Base-by-base conservation (phyloP, 1,284 basidiomycete genomes). In the Leccinum glutinopallens region DNA sequence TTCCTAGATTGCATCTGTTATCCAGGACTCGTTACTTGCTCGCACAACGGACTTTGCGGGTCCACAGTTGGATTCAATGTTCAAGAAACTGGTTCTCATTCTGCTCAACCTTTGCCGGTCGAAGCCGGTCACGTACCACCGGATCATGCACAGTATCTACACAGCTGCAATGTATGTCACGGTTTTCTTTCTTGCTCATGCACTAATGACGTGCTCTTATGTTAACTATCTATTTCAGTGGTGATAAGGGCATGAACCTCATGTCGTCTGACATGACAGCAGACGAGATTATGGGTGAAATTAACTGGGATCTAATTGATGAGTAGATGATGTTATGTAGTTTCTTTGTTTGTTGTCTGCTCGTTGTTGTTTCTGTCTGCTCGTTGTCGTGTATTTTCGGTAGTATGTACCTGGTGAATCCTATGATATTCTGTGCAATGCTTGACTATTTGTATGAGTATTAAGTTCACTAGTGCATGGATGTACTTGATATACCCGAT, bases 241-340 rank as follows among this genome's bases (percentile, higher is more conserved):
- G 49, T 15, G 22, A 53, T 3, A 53, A 53, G 22, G 12, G 5
- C 12, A 15, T 15, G 12, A 53, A 53, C 4, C 22, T 53, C 4
- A 25, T 53, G 12, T 25, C 49, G 3, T 22, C 49, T 12, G 49
- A 53, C 7, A 25, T 53, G 22, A 22, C 22, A 13, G 22, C 12
- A 15, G 49, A 53, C 0, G 22, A 53, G 22, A 53, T 53, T 1
- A 53, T 53, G 49, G 22, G 22, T 9, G 49, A 53, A 8, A 53
- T 53, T 25, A 53, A 7, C 22, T 53, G 22, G 49, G 49, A 53
- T 25, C 5, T 53, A 19, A 53, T 53, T 53, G 49, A 53, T 72
- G 37, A 39, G 37, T 39, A 39, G 37, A 39, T 39, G 12, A 39
- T 39, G 13, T 39, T 9, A 15, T 39, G 37, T 39, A 39, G 37